These are phyloP conservation scores for Spizellomyces punctatus DNA, from an alignment of 192 early-diverging fungal species.

Conservation along the genomic window DNA sequence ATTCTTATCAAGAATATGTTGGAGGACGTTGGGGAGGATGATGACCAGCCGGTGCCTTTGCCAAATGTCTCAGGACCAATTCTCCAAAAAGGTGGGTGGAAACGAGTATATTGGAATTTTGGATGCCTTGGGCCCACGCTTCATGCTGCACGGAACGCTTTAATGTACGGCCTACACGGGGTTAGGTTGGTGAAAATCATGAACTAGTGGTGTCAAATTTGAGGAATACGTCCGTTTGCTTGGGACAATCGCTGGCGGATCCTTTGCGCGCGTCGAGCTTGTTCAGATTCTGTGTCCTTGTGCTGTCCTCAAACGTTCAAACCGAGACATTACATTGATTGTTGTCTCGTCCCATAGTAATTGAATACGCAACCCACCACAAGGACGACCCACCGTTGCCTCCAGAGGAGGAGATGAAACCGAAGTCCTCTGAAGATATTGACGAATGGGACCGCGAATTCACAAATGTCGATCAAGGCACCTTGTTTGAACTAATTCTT, in stretches of 20 bases:
- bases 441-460: slow-evolving; percentile 91
- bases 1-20: slow-evolving; percentile 69
- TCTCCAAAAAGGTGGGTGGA: slow-evolving; percentile 61
- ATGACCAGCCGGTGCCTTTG: slow-evolving; percentile 72
- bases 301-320: no score
- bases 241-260: no score
- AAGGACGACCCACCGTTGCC: slow-evolving; percentile 63
- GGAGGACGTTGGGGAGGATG: slow-evolving; percentile 52
- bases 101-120: neutral
- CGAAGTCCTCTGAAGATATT: slow-evolving; percentile 72
- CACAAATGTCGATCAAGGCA: slow-evolving; percentile 91
- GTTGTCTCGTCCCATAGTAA: slow-evolving; percentile 46
- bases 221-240: no score
- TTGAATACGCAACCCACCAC: slow-evolving; percentile 90
- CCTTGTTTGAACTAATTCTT: slow-evolving; percentile 87
- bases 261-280: no score
- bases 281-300: no score
- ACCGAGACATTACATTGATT: no score
- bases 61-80: slow-evolving; percentile 91
- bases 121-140: neutral
- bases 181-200: no score
- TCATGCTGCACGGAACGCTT: neutral
- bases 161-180: neutral
- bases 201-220: no score
- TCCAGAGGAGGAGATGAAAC: slow-evolving; percentile 63